Conservation (phyloP, 495 filamentous ascomycete genomes). For the Hyaloscypha bicolor region DNA sequence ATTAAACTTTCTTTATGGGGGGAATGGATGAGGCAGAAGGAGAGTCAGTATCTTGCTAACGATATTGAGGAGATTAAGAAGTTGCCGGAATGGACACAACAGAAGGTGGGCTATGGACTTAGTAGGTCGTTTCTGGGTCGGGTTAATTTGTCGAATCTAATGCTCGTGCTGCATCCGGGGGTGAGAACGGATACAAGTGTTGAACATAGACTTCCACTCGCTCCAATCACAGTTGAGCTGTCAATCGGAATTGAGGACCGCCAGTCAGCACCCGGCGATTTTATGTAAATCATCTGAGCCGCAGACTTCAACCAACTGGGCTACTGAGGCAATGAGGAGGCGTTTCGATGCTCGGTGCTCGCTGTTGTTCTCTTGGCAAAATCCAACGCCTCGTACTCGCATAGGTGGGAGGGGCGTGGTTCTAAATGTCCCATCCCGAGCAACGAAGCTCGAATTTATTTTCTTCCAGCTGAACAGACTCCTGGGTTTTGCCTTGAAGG, state of each 20-base stretch:
- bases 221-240: no score
- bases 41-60: slow-evolving; percentile 2
- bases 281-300: background rate
- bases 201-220: no score
- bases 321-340: no score
- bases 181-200: background rate
- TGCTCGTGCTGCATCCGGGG: background rate
- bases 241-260: no score
- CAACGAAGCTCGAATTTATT: no score
- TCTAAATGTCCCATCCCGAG: no score
- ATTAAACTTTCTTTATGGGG: background rate
- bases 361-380: background rate
- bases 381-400: no score
- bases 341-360: background rate
- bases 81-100: background rate
- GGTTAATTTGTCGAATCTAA: background rate
- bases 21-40: background rate
- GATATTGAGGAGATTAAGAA: slow-evolving; percentile 3
- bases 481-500: no score
- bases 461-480: no score
- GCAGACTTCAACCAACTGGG: background rate
- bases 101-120: background rate
- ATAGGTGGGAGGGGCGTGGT: no score
- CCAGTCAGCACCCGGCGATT: no score
- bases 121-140: background rate